Base-by-base conservation (phyloP, 257 asterid genomes). In the Solanum gracilifrons region DNA sequence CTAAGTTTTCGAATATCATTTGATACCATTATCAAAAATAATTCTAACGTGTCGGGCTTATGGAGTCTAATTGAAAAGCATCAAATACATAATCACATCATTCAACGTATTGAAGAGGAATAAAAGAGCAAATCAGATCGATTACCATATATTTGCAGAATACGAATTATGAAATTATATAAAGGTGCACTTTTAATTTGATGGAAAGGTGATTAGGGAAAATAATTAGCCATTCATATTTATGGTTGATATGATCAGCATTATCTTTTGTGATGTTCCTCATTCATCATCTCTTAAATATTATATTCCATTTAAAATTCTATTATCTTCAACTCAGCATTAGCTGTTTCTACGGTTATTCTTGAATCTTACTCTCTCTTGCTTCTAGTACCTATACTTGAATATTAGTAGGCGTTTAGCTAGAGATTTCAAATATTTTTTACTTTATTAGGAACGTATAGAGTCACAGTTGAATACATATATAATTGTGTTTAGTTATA, bases 351-450 rank as follows among this genome's bases (percentile, higher is more conserved):
- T 36, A 75, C 43, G 51, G 58, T 85, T 86, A 75, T 82, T 75
- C 64, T 87, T 87, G 89, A 89, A 88, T 90, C 88, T 64, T 88
- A 87, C 88, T 88, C 90, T 46, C n/a, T 73, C 82, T 60, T 31
- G 11, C 20, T 25, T 89, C 46, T 23, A 29, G 62, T 62, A 74
- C 86, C 27, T 33, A 2, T 35, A 5, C 29, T 73, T 35, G 29
- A 73, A 73, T 32, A 58, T 58, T 58, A 21, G 13, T 21, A 58
- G 68, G 68, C 25, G 2, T 58, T 58, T 58, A 51, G n/a, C 21
- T 3, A 16, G n/a, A 18, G 4, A 18, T 51, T 51, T 51, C 9
- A 51, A 16, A 51, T 51, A 51, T 16, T 51, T 51, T 51, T 51
- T 0, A 51, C 2, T 51, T 16, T 6, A 51, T 16, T 51, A 0